Percentiles rank a stretch among this genome's conserved stretches.
phyloP scores from a whole-genome alignment of 768 basidiomycete genomes.

The Dictyophora rubrovolvata region DNA sequence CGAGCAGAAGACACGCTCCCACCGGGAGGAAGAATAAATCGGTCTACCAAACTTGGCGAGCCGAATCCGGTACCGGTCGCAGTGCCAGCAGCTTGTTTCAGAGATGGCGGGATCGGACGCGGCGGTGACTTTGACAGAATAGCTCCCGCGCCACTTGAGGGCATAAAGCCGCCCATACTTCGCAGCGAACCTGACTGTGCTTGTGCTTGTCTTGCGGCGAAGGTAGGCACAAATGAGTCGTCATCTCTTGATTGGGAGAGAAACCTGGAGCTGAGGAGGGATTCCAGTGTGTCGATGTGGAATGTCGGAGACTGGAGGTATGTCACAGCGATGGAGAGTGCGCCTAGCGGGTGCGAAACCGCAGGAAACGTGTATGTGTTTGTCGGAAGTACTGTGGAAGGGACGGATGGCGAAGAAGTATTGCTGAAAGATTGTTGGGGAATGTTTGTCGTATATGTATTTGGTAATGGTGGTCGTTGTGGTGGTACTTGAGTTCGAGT shows the following conservation, averaged over 20 bases:
- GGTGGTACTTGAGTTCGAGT: background rate
- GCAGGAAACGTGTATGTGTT: slow-evolving; percentile 52
- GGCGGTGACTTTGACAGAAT: slow-evolving; percentile 38
- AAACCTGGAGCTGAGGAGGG: slow-evolving; percentile 63
- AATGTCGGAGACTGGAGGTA: slow-evolving; percentile 64
- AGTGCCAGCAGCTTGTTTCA: background rate
- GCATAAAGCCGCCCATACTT: slow-evolving; percentile 21
- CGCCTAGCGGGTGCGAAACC: slow-evolving; percentile 59
- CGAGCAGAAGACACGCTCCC: background rate
- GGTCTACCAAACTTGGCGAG: slow-evolving; percentile 1
- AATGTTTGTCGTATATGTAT: slow-evolving; percentile 30
- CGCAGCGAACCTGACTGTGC: slow-evolving; percentile 35
- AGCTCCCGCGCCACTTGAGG: slow-evolving; percentile 23
- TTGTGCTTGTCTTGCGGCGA: slow-evolving; percentile 57
- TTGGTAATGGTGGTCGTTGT: slow-evolving; percentile 2
- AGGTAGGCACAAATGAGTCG: slow-evolving; percentile 63
- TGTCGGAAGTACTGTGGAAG: slow-evolving; percentile 29
- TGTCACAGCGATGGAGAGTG: slow-evolving; percentile 47
- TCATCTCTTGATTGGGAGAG: slow-evolving; percentile 41
- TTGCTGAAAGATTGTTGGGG: slow-evolving; percentile 21
- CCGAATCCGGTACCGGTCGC: background rate
- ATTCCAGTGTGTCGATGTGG: slow-evolving; percentile 67
- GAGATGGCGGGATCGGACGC: background rate
- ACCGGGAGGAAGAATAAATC: slow-evolving; percentile 2
- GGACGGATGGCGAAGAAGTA: background rate